Evolutionary conservation across 495 filamentous ascomycete species (phyloP).

Genomic region (Aspergillus funiculosus): DNA sequence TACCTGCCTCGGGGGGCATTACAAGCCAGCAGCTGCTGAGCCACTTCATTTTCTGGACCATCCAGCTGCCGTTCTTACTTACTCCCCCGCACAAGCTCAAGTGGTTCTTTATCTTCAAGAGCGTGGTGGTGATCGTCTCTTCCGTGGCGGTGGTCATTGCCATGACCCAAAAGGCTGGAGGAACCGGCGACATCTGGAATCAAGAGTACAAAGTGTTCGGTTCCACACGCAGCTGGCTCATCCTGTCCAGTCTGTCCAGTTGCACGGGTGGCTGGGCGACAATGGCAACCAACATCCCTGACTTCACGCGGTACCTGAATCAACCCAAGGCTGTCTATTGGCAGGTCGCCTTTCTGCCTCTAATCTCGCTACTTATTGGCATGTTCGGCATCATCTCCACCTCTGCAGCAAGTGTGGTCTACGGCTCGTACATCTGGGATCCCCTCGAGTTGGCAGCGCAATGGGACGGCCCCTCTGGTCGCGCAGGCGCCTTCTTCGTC

Average conservation of each 20-base stretch:
- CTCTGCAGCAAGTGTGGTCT: conserved; percentile 2
- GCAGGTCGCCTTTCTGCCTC: conserved; percentile 3
- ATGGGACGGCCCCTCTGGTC: conserved; percentile 1
- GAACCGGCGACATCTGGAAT: conserved; percentile 4
- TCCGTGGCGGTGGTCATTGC: conserved; percentile 2
- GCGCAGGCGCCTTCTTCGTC: conserved; percentile 5
- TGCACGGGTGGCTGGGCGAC: conserved; percentile 3
- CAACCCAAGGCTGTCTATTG: not conserved
- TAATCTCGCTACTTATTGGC: conserved; percentile 1
- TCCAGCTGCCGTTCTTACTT: conserved; percentile 5
- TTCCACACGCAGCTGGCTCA: conserved; percentile 1
- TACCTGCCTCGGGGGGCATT: not conserved
- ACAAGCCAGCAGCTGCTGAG: conserved; percentile 1
- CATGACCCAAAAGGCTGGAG: not conserved
- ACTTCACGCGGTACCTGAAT: conserved; percentile 2
- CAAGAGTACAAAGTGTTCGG: conserved; percentile 6
- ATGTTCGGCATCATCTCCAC: conserved; percentile 3
- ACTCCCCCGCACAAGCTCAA: conserved; percentile 1
- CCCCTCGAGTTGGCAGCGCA: not conserved
- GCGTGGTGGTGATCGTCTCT: not conserved
- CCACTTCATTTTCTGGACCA: not conserved
- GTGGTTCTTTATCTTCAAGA: conserved; percentile 8
- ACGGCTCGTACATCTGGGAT: conserved; percentile 4
- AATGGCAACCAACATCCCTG: conserved; percentile 6
- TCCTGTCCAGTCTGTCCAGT: conserved; percentile 3